phyloP scores from a whole-genome alignment of 2,329 filamentous ascomycete genomes.

The Fusarium fracticaudum region DNA sequence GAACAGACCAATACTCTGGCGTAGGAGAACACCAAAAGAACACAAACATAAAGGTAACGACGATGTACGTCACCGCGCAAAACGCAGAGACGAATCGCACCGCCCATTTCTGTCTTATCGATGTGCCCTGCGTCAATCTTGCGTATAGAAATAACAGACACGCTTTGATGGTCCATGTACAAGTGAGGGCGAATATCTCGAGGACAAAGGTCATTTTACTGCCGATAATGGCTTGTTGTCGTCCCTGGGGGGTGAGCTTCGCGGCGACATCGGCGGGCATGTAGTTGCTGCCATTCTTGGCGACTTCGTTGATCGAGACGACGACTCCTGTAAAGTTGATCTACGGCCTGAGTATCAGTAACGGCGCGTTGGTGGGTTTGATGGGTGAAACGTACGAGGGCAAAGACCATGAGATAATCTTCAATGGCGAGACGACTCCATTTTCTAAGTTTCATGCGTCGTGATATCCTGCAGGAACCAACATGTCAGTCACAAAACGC shows the following conservation, averaged over 20 bases:
- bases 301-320: constrained; percentile 54
- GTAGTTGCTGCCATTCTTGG: constrained; percentile 56
- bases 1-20: constrained; percentile 61
- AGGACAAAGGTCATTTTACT: constrained; percentile 64
- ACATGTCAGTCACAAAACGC: background rate
- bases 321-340: constrained; percentile 54
- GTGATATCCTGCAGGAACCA: constrained; percentile 34
- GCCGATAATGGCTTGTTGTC: constrained; percentile 57
- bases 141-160: constrained; percentile 63
- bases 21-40: constrained; percentile 65
- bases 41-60: constrained; percentile 61
- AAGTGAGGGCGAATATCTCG: constrained; percentile 62
- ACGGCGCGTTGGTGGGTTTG: background rate
- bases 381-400: constrained; percentile 46
- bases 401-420: constrained; percentile 66
- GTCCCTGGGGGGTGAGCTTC: constrained; percentile 56
- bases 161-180: constrained; percentile 62
- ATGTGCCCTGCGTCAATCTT: constrained; percentile 55
- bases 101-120: constrained; percentile 46
- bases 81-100: constrained; percentile 57
- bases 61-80: constrained; percentile 55
- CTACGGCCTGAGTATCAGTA: background rate
- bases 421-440: constrained; percentile 61
- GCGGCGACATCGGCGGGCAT: constrained; percentile 49
- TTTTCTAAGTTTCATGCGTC: constrained; percentile 54